Conservation (phyloP, 228 moss, liverwort and hornwort species). For the Sphagnum fallax region DNA sequence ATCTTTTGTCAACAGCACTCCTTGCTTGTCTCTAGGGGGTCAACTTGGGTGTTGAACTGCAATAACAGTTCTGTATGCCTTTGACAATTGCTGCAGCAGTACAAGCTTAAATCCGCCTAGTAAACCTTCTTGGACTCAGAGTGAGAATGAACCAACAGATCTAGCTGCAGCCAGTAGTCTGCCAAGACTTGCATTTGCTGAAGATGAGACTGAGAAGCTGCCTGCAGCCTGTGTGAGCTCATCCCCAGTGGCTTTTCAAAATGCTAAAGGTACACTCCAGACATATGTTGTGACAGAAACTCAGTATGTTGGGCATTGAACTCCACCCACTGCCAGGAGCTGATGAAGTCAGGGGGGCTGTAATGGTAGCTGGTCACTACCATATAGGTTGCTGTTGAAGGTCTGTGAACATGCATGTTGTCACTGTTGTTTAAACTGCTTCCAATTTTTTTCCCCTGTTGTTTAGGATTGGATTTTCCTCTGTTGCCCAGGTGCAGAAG, state of each 20-base stretch:
- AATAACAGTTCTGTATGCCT: neutral
- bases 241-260: slow-evolving; percentile 7
- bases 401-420: too few species aligned
- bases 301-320: too few species aligned
- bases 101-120: slow-evolving; percentile 20
- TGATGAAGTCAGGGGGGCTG: too few species aligned
- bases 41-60: neutral
- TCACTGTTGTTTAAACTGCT: too few species aligned
- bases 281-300: neutral
- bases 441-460: too few species aligned
- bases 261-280: slow-evolving; percentile 10
- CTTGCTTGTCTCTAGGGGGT: neutral
- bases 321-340: too few species aligned
- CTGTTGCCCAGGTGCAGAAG: too few species aligned
- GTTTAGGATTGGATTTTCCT: too few species aligned
- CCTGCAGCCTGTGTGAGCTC: slow-evolving; percentile 8
- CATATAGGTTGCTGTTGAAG: too few species aligned
- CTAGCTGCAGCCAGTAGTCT: slow-evolving; percentile 13
- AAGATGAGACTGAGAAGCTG: slow-evolving; percentile 11
- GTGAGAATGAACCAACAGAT: slow-evolving; percentile 12
- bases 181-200: slow-evolving; percentile 9
- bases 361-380: too few species aligned
- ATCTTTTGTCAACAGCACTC: neutral
- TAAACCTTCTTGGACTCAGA: slow-evolving; percentile 10
- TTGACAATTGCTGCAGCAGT: slow-evolving; percentile 11